A percentile compares a stretch with the other conserved stretches of the same genome.
Conservation (phyloP, 2,329 filamentous ascomycete species). For the Pseudocercospora pini-densiflorae region DNA sequence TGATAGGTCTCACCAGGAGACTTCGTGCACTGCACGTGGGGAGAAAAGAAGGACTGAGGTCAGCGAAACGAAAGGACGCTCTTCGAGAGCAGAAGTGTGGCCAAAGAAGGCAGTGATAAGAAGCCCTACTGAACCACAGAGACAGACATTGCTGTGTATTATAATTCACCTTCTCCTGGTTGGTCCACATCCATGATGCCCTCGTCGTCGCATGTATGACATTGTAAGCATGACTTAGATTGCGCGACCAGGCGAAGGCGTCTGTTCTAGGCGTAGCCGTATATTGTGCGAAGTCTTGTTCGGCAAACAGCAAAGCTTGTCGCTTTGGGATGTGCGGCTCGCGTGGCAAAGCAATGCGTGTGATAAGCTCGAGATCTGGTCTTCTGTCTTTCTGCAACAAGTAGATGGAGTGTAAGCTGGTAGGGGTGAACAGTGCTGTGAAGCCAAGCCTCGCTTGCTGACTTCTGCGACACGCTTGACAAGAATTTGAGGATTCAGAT, state of each 20-base stretch:
- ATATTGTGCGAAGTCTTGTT: not conserved
- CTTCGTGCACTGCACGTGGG: conserved; percentile 24
- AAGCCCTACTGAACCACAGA: conserved; percentile 8
- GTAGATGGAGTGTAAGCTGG: conserved; percentile 17
- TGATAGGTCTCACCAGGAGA: conserved; percentile 28
- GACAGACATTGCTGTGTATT: conserved; percentile 4
- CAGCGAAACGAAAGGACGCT: conserved; percentile 28
- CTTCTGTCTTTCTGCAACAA: conserved; percentile 2
- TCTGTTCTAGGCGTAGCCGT: not conserved
- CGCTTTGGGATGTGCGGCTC: not conserved
- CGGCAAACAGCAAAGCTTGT: not conserved
- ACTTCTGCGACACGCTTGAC: not conserved
- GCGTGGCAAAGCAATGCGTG: not conserved
- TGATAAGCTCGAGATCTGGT: not conserved
- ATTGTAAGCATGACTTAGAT: conserved; percentile 17
- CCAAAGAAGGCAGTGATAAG: conserved; percentile 1
- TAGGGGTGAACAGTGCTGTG: not conserved
- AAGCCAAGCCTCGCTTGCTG: conserved; percentile 5
- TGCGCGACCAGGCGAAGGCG: not conserved
- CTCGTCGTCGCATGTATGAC: conserved; percentile 8
- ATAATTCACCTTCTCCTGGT: conserved; percentile 12
- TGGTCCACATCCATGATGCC: conserved; percentile 5
- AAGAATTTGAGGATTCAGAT: not conserved
- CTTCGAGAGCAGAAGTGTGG: conserved; percentile 15
- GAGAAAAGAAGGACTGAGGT: conserved; percentile 21